phyloP scores from a whole-genome alignment of 768 basidiomycete species.

The Rhizopogon roseolus region DNA sequence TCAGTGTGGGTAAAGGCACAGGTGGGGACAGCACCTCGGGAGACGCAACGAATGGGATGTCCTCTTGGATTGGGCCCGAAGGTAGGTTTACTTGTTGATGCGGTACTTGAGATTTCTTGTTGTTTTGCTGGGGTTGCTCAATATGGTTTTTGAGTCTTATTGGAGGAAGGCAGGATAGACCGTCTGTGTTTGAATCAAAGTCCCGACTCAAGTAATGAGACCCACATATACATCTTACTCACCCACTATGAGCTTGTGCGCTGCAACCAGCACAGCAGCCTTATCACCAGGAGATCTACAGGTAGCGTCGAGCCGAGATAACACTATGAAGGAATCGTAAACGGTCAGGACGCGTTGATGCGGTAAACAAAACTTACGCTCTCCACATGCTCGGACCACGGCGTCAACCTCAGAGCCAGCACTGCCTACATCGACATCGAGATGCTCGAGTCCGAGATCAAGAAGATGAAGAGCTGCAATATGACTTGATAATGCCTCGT shows the following conservation, averaged over 20 bases:
- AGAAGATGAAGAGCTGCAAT: slow-evolving; percentile 90
- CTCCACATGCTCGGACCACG: slow-evolving; percentile 71
- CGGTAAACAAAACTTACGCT: slow-evolving; percentile 46
- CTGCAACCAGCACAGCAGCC: slow-evolving; percentile 71
- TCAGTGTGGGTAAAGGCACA: neutral
- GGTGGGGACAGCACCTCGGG: slow-evolving; percentile 5
- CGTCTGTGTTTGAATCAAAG: slow-evolving; percentile 42
- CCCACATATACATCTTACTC: slow-evolving; percentile 18
- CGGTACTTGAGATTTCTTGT: slow-evolving; percentile 12
- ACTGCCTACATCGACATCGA: slow-evolving; percentile 74
- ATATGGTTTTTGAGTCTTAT: slow-evolving; percentile 68
- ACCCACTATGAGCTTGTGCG: slow-evolving; percentile 88
- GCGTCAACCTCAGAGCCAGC: slow-evolving; percentile 47
- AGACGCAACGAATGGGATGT: neutral
- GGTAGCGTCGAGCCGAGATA: slow-evolving; percentile 44
- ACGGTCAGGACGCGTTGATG: slow-evolving; percentile 11
- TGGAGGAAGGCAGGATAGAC: slow-evolving; percentile 67
- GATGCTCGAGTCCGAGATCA: slow-evolving; percentile 82
- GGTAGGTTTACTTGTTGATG: neutral
- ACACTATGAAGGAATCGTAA: slow-evolving; percentile 31
- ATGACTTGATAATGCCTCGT: slow-evolving; percentile 83
- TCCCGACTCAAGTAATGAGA: neutral
- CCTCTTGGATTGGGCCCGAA: neutral
- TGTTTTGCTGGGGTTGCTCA: slow-evolving; percentile 15
- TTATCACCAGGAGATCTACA: slow-evolving; percentile 72